Evolutionary conservation across 352 stramenopile species (phyloP).

Genomic region (Globisporangium abappressorium): DNA sequence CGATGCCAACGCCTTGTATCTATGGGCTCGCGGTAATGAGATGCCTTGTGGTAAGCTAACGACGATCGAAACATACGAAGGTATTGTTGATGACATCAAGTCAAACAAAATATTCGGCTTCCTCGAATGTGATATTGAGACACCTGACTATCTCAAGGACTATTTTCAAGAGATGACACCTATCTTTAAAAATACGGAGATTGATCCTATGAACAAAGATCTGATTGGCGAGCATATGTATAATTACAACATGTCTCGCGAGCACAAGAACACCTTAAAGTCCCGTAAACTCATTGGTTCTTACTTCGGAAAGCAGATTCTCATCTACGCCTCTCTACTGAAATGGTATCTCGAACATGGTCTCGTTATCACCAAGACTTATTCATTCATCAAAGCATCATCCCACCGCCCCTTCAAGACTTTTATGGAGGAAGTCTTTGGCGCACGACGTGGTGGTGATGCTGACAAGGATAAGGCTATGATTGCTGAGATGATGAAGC

Average conservation of each 20-base stretch:
- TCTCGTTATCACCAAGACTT: conserved; percentile 15
- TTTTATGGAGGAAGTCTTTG: conserved; percentile 17
- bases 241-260: conserved; percentile 15
- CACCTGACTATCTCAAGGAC: conserved; percentile 26
- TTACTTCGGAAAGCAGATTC: conserved; percentile 35
- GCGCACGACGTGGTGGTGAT: conserved; percentile 27
- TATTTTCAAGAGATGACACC: conserved; percentile 37
- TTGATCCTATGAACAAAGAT: conserved; percentile 18
- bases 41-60: conserved; percentile 31
- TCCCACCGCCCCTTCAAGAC: conserved; percentile 18
- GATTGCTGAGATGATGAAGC: conserved; percentile 22
- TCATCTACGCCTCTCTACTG: conserved; percentile 33
- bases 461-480: conserved; percentile 18
- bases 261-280: conserved; percentile 1
- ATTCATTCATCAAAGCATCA: conserved; percentile 28
- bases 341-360: conserved; percentile 41
- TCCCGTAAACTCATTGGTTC: conserved; percentile 26
- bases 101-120: conserved; percentile 37
- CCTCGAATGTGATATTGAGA: conserved; percentile 36
- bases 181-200: conserved; percentile 37
- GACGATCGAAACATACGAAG: conserved; percentile 21
- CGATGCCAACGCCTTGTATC: conserved; percentile 27
- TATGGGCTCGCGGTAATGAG: conserved; percentile 26
- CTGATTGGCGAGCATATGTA: conserved; percentile 34
- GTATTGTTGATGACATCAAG: conserved; percentile 31